Evolutionary conservation across 352 stramenopile genomes (phyloP).

Genomic region (Phytophthora rubi): DNA sequence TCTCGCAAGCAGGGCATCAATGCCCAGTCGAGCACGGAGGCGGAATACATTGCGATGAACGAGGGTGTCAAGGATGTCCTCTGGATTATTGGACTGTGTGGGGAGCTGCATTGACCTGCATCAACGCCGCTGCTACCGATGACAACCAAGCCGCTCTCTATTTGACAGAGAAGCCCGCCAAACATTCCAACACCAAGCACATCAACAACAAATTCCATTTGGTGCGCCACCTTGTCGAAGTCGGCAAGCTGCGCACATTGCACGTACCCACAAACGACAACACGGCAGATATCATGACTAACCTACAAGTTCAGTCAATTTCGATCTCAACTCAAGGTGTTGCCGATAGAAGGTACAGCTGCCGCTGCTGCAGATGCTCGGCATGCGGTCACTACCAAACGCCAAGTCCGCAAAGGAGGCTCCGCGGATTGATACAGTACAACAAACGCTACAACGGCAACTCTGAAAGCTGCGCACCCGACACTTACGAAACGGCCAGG

Average conservation of each 20-base stretch:
- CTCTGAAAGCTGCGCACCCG: too few relatives aligned
- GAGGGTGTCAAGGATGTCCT: conserved; percentile 27
- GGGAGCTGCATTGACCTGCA: background rate
- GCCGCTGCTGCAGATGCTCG: background rate
- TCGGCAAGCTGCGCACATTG: background rate
- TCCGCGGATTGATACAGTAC: too few relatives aligned
- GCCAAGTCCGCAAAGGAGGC: too few relatives aligned
- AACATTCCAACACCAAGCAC: conserved; percentile 13
- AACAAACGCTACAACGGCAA: too few relatives aligned
- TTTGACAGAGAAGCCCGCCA: conserved; percentile 7
- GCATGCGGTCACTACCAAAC: background rate
- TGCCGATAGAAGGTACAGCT: background rate
- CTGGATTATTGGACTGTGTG: conserved; percentile 17
- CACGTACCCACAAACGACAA: conserved; percentile 13
- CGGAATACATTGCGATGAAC: conserved; percentile 40
- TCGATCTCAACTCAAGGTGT: background rate
- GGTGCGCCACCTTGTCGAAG: conserved; percentile 7
- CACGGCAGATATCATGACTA: background rate
- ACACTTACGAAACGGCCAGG: background rate
- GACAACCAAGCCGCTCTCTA: conserved; percentile 13
- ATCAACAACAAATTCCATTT: conserved; percentile 38
- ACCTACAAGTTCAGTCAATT: background rate
- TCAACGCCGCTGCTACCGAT: conserved; percentile 6
- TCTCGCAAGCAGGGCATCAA: conserved; percentile 41
- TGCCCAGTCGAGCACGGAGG: conserved; percentile 33